phyloP scores from a whole-genome alignment of 805 yeast species.

The Hermanozyma aechmeae region DNA sequence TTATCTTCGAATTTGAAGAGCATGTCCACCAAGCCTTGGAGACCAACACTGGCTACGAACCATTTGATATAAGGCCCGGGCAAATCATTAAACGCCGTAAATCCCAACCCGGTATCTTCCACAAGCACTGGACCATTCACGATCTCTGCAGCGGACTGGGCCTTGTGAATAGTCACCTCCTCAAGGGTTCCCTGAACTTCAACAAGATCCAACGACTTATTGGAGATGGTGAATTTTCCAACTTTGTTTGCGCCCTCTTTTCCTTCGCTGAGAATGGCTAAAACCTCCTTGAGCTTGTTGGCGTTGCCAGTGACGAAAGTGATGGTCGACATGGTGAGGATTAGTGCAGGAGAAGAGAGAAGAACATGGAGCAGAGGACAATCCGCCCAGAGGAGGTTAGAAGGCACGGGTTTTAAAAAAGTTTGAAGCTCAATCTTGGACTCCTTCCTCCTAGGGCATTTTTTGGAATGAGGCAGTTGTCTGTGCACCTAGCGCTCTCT shows the following conservation, averaged over 20 bases:
- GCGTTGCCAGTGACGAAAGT: conserved; percentile 84
- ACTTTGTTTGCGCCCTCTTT: conserved; percentile 18
- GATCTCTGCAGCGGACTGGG: conserved; percentile 57
- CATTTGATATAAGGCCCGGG: conserved; percentile 97
- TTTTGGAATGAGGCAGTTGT: too few species aligned
- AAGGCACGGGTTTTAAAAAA: too few species aligned
- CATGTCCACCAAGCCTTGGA: conserved; percentile 69
- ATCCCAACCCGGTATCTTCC: conserved; percentile 90
- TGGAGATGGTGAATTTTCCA: conserved; percentile 45
- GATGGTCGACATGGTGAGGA: too few species aligned
- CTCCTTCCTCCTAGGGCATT: too few species aligned
- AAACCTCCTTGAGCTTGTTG: conserved; percentile 80
- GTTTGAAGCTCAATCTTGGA: too few species aligned
- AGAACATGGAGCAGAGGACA: too few species aligned
- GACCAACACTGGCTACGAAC: conserved; percentile 74
- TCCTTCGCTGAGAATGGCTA: conserved; percentile 52
- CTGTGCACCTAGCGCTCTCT: too few species aligned
- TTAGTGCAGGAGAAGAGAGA: too few species aligned
- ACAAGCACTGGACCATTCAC: conserved; percentile 78
- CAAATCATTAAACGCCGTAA: conserved; percentile 63
- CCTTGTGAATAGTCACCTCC: conserved; percentile 75
- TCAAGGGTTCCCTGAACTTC: conserved; percentile 87
- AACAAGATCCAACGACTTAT: conserved; percentile 67
- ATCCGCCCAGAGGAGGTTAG: too few species aligned
- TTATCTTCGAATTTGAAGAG: conserved; percentile 76